A percentile compares a stretch with the other conserved stretches of the same genome.
These are phyloP conservation scores for Pyrenophora seminiperda DNA, from an alignment of 2,329 filamentous ascomycete genomes.

Conservation along the genomic window DNA sequence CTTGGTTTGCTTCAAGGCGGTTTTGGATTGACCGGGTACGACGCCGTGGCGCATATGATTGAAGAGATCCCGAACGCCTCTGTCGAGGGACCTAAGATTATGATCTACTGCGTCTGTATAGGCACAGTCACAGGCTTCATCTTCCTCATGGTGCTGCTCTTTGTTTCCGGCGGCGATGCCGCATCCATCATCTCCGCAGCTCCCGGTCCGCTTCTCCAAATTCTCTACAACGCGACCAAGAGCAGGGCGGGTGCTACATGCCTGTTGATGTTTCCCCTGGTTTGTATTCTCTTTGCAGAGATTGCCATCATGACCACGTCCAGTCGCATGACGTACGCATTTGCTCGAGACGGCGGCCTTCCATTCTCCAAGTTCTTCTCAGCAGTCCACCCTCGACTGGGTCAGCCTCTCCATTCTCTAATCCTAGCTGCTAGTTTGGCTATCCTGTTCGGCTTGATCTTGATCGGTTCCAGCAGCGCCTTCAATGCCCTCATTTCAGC, in stretches of 20 bases:
- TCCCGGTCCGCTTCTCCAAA: conserved; percentile 65
- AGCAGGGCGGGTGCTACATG: conserved; percentile 67
- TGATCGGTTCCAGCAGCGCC: conserved; percentile 69
- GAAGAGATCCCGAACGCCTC: conserved; percentile 65
- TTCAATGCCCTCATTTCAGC: conserved; percentile 75
- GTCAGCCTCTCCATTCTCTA: conserved; percentile 70
- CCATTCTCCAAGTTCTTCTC: conserved; percentile 66
- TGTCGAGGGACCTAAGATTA: conserved; percentile 66
- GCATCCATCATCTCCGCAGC: conserved; percentile 60
- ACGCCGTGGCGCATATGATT: conserved; percentile 61
- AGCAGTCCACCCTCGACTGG: conserved; percentile 64
- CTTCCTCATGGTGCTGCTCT: conserved; percentile 67
- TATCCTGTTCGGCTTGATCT: conserved; percentile 71
- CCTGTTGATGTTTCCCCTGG: conserved; percentile 68
- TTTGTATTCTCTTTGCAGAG: conserved; percentile 68
- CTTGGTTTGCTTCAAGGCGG: conserved; percentile 60
- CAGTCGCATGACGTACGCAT: conserved; percentile 70
- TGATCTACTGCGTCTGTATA: conserved; percentile 68
- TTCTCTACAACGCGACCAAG: conserved; percentile 66
- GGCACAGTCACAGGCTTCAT: conserved; percentile 67
- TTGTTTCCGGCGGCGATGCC: conserved; percentile 63
- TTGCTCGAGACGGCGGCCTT: conserved; percentile 69
- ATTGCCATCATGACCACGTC: conserved; percentile 69
- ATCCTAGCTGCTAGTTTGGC: conserved; percentile 65
- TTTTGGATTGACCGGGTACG: conserved; percentile 61